These are phyloP conservation scores for Trichoderma gracile DNA, from an alignment of 2,329 filamentous ascomycete genomes.

Conservation along the genomic window DNA sequence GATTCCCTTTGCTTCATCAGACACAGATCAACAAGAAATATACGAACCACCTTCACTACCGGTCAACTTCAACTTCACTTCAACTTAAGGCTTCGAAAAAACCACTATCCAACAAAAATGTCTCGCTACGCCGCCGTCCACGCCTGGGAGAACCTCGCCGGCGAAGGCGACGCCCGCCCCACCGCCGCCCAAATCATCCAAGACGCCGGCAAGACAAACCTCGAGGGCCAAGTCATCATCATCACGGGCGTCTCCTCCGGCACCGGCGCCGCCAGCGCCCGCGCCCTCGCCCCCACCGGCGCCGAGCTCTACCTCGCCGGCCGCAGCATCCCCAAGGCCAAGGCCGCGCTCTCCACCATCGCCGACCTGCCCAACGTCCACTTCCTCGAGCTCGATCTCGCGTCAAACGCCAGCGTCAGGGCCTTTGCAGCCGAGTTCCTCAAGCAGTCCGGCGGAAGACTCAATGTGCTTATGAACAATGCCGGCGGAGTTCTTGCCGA, in stretches of 20 bases:
- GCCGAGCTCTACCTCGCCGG: slow-evolving; percentile 29
- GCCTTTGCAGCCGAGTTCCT: slow-evolving; percentile 29
- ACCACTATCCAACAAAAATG: neutral
- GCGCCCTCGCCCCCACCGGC: slow-evolving; percentile 44
- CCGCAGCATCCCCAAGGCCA: slow-evolving; percentile 30
- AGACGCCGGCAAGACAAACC: slow-evolving; percentile 39
- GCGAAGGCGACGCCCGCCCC: slow-evolving; percentile 42
- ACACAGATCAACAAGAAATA: neutral
- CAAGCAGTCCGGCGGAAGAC: slow-evolving; percentile 21
- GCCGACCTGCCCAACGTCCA: slow-evolving; percentile 25
- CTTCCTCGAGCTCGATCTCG: slow-evolving; percentile 32
- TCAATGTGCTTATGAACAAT: slow-evolving; percentile 31
- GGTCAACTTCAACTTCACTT: too few species aligned
- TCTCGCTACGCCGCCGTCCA: slow-evolving; percentile 35
- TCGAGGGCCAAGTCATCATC: slow-evolving; percentile 42
- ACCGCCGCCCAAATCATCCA: slow-evolving; percentile 42
- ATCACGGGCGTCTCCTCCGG: slow-evolving; percentile 48
- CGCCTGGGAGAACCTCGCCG: slow-evolving; percentile 35
- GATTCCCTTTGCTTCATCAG: neutral
- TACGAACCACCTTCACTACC: neutral
- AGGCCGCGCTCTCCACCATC: slow-evolving; percentile 22
- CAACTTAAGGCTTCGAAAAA: too few species aligned
- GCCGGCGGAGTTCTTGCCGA: slow-evolving; percentile 30
- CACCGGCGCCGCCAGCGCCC: slow-evolving; percentile 46
- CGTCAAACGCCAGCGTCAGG: slow-evolving; percentile 32